Conservation (phyloP, 768 basidiomycete genomes). For the Auriscalpium orientale region DNA sequence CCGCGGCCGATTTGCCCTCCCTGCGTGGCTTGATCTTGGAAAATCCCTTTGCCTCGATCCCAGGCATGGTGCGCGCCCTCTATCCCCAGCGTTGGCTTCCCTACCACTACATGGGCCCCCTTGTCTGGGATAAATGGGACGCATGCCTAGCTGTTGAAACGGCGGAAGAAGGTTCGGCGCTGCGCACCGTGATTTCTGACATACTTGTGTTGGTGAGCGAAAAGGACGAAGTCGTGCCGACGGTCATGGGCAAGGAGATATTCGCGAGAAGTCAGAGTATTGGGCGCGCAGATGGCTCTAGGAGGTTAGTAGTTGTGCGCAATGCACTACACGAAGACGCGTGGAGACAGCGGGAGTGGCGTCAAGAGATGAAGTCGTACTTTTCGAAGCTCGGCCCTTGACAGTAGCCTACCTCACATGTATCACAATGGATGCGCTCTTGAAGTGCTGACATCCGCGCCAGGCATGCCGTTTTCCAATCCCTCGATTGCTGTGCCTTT, state of each 20-base stretch:
- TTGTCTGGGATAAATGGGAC: constrained; percentile 42
- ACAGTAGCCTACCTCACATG: too few relatives aligned
- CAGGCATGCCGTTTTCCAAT: too few relatives aligned
- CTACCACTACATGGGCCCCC: constrained; percentile 38
- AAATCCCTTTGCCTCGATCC: constrained; percentile 42
- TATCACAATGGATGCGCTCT: too few relatives aligned
- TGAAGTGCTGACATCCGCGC: too few relatives aligned
- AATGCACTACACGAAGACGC: constrained; percentile 34
- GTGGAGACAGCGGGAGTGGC: constrained; percentile 25
- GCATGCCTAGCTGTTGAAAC: constrained; percentile 24
- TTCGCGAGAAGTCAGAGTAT: constrained; percentile 7
- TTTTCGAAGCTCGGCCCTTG: too few relatives aligned
- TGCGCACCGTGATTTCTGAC: constrained; percentile 15
- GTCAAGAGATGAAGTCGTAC: constrained; percentile 20
- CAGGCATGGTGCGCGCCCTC: constrained; percentile 37
- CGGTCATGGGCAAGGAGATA: constrained; percentile 28
- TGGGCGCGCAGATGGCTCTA: background rate
- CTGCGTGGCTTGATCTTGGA: constrained; percentile 38
- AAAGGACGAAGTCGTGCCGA: constrained; percentile 40
- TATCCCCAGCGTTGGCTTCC: constrained; percentile 43
- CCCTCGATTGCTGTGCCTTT: too few relatives aligned
- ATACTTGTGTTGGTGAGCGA: constrained; percentile 34
- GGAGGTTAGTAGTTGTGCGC: constrained; percentile 21
- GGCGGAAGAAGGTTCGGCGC: background rate
- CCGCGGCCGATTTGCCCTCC: background rate